Percentiles rank a stretch among this genome's conserved stretches.
phyloP scores from a whole-genome alignment of 2,329 filamentous ascomycete genomes.

The Fusarium austroafricanum region DNA sequence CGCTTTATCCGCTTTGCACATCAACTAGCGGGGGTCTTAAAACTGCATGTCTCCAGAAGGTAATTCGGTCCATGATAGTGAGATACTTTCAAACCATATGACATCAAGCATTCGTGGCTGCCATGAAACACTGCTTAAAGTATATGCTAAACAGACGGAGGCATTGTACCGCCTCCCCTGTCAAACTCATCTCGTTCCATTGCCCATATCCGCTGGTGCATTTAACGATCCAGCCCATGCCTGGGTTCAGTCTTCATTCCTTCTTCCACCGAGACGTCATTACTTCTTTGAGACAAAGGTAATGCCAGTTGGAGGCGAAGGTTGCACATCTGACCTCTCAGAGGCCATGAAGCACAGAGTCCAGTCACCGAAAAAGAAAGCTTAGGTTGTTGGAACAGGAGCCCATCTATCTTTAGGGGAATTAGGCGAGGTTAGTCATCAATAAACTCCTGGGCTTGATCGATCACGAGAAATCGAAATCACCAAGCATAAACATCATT shows the following conservation, averaged over 20 bases:
- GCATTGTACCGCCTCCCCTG: conserved; percentile 30
- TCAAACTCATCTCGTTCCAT: conserved; percentile 39
- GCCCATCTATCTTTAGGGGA: background rate
- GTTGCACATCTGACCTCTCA: conserved; percentile 8
- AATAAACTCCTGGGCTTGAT: background rate
- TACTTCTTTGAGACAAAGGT: conserved; percentile 15
- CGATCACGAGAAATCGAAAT: background rate
- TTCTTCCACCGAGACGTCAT: conserved; percentile 31
- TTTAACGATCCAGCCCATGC: conserved; percentile 17
- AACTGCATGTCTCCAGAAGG: conserved; percentile 18
- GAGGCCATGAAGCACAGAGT: background rate
- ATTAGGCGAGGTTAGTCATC: background rate
- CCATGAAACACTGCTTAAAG: conserved; percentile 3
- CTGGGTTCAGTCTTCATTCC: conserved; percentile 17
- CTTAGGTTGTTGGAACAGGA: background rate
- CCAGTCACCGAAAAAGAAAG: background rate
- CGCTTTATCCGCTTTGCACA: conserved; percentile 38
- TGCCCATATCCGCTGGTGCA: conserved; percentile 24
- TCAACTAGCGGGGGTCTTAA: conserved; percentile 38
- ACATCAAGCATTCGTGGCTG: background rate
- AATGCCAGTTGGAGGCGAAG: background rate
- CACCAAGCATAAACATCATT: conserved; percentile 9
- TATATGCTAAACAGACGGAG: conserved; percentile 34
- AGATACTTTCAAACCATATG: background rate
- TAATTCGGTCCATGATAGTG: conserved; percentile 28